A percentile compares a stretch with the other conserved stretches of the same genome.
Evolutionary conservation across 495 filamentous ascomycete species (phyloP).

Genomic region (Talaromyces wortmannii): DNA sequence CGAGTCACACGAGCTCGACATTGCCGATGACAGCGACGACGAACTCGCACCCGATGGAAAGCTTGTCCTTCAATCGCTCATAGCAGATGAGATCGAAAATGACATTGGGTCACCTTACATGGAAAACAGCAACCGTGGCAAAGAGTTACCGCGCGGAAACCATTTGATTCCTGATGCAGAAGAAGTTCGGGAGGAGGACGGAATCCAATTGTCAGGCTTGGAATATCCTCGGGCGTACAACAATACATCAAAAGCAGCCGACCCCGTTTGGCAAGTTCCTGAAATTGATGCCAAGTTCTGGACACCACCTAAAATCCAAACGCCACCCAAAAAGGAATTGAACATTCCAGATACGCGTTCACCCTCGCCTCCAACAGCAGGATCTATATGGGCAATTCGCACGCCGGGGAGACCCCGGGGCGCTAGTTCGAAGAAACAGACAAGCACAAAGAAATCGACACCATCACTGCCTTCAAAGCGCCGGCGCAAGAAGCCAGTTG

Average conservation of each 20-base stretch:
- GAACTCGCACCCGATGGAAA: background rate
- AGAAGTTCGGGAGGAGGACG: background rate
- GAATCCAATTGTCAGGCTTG: background rate
- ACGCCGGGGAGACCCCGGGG: constrained; percentile 5
- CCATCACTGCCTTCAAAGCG: background rate
- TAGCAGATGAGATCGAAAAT: background rate
- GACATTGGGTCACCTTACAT: background rate
- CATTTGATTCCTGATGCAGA: background rate
- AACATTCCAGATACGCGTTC: constrained; percentile 11
- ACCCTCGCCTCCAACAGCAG: constrained; percentile 29
- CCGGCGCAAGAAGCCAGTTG: constrained; percentile 24
- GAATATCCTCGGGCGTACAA: background rate
- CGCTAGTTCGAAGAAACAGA: background rate
- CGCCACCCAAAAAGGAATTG: constrained; percentile 7
- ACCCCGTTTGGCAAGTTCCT: constrained; percentile 33
- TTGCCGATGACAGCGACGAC: background rate
- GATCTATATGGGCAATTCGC: constrained; percentile 32
- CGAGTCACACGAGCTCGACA: no score
- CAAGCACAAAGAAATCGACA: background rate
- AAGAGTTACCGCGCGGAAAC: no score
- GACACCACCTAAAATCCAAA: constrained; percentile 23
- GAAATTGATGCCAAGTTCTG: constrained; percentile 26
- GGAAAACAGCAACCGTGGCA: background rate
- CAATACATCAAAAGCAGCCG: constrained; percentile 1
- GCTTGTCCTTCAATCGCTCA: background rate